phyloP scores from a whole-genome alignment of 169 alveolate species.

The Plasmodium malariae region DNA sequence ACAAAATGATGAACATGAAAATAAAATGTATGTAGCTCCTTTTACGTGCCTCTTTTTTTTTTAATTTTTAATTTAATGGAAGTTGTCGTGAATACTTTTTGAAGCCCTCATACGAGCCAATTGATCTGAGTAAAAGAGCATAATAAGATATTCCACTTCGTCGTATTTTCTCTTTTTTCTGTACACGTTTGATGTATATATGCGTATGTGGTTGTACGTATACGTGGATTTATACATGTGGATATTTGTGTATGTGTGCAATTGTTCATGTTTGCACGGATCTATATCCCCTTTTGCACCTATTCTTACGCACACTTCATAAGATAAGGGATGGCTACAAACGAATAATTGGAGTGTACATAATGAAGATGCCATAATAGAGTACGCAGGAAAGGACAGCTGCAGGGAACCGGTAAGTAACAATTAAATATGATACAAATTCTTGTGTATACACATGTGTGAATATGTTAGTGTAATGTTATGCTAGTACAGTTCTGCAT shows the following conservation, averaged over 20 bases:
- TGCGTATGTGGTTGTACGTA: too few species aligned
- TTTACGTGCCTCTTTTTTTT: background rate
- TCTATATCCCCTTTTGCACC: background rate
- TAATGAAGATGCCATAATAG: conserved; percentile 71
- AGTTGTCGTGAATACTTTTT: conserved; percentile 75
- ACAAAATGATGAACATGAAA: background rate
- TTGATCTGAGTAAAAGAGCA: conserved; percentile 43
- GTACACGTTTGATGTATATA: too few species aligned
- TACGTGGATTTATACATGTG: too few species aligned
- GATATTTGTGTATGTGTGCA: too few species aligned
- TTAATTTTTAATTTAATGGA: conserved; percentile 2
- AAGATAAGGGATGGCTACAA: conserved; percentile 64
- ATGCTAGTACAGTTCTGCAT: too few species aligned
- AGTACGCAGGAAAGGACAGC: conserved; percentile 53
- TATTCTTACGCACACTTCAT: background rate
- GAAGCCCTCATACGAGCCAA: conserved; percentile 52
- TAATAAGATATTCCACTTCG: background rate
- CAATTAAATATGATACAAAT: background rate
- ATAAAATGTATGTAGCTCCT: background rate
- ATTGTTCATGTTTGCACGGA: too few species aligned
- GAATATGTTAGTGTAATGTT: too few species aligned
- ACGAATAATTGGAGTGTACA: conserved; percentile 41
- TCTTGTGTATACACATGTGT: background rate
- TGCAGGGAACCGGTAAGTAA: conserved; percentile 67
- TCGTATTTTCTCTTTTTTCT: background rate